Conservation (phyloP, 768 basidiomycete species). For the Psilocybe cyanescens region DNA sequence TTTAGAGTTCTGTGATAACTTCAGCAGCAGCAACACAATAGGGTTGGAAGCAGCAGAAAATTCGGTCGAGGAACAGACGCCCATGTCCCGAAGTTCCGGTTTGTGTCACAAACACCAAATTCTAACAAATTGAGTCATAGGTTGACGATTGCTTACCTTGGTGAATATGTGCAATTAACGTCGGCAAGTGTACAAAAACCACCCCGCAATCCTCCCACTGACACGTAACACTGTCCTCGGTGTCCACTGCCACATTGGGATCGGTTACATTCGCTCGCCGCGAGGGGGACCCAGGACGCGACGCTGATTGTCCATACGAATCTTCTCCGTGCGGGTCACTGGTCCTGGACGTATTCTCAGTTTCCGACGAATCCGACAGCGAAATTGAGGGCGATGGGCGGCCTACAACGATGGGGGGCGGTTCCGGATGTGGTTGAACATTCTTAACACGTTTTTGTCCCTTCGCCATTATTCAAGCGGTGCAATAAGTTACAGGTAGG, state of each 20-base stretch:
- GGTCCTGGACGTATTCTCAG: slow-evolving; percentile 25
- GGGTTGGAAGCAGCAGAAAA: background rate
- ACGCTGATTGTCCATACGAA: slow-evolving; percentile 31
- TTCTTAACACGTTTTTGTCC: slow-evolving; percentile 13
- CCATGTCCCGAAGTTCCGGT: background rate
- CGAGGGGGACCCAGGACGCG: slow-evolving; percentile 44
- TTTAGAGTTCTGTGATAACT: slow-evolving; percentile 4
- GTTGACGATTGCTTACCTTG: slow-evolving; percentile 53
- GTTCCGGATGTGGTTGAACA: slow-evolving; percentile 9
- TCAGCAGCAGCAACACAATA: background rate
- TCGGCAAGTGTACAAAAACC: slow-evolving; percentile 73
- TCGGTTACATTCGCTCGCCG: slow-evolving; percentile 18
- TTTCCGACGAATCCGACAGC: slow-evolving; percentile 33
- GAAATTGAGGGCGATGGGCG: slow-evolving; percentile 24
- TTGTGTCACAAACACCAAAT: background rate
- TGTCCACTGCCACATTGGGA: slow-evolving; percentile 22
- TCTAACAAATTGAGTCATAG: background rate
- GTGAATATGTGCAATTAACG: slow-evolving; percentile 84
- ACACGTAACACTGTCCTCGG: slow-evolving; percentile 70
- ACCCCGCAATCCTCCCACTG: slow-evolving; percentile 83
- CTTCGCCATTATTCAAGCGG: slow-evolving; percentile 12
- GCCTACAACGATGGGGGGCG: slow-evolving; percentile 10
- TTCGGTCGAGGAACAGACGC: background rate
- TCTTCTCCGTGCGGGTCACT: slow-evolving; percentile 24
- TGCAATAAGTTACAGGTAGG: background rate